Base-by-base conservation (phyloP, 257 asterid species). In the Salvia splendens region DNA sequence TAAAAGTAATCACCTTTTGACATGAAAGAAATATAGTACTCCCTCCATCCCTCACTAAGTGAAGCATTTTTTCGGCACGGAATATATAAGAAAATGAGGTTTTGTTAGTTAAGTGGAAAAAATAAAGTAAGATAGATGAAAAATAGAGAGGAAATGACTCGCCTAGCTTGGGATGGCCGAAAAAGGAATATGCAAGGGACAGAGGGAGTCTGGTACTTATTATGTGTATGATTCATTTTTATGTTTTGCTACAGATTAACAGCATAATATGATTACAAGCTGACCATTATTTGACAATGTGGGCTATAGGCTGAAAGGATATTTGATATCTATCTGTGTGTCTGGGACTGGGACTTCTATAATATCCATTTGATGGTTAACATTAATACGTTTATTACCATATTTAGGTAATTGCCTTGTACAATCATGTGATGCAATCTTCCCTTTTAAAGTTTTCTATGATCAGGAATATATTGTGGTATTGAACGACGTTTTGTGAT, bases 401-500 rank as follows among this genome's bases (percentile, higher is more conserved):
- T 8, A 28, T 16, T 61, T 38, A 38, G 38, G 61, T 48, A 41
- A 17, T 40, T 54, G n/a, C 28, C 40, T 12, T 17, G 62, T 65
- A 36, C 35, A 49, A 6, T 65, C 33, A 46, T 14, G 46, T 38
- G 28, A 17, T 42, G 65, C 64, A 41, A 65, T 54, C 10, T 17
- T 36, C 8, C 40, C 56, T 46, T 63, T 33, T 46, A 8, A 10
- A 42, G 53, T 58, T 36, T 59, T 7, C 2, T 51, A 2, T 30
- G 50, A 49, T 70, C 41, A 33, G 6, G 38, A 32, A 45, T 35
- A 45, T 35, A 49, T 35, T 6, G 8, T 35, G 11, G 12, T 12
- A 30, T 36, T 30, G n/a, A 40, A 42, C 4, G 10, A 70, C 41
- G 6, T 52, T 61, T 14, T 57, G 24, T 61, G 66, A 65, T 46